A percentile compares a stretch with the other conserved stretches of the same genome.
These are phyloP conservation scores for Inga oerstediana DNA, from an alignment of 306 rosid species.

Conservation along the genomic window DNA sequence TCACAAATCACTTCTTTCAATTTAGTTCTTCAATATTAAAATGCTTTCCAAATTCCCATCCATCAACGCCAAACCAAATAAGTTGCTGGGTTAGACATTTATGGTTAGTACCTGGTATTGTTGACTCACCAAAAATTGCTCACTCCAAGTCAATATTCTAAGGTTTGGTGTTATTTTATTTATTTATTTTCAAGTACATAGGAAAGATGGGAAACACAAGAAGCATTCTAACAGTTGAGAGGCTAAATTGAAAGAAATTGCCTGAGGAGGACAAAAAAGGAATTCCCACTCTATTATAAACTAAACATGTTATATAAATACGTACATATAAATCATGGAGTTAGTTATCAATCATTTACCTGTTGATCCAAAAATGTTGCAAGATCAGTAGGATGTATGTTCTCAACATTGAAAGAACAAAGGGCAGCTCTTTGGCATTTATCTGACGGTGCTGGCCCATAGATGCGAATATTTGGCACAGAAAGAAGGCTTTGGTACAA, in stretches of 20 bases:
- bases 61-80: neutral
- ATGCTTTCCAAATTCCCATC: too few relatives aligned
- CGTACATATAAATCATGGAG: neutral
- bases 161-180: neutral
- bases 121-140: neutral
- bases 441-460: slow-evolving; percentile 74
- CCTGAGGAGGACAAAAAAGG: neutral
- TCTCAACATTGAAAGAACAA: slow-evolving; percentile 84
- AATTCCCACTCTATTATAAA: neutral
- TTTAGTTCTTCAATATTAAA: neutral
- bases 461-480: slow-evolving; percentile 72
- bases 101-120: neutral
- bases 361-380: slow-evolving; percentile 94
- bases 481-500: slow-evolving; percentile 73
- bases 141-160: neutral
- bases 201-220: neutral
- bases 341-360: slow-evolving; percentile 46
- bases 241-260: neutral
- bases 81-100: neutral
- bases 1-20: neutral
- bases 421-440: slow-evolving; percentile 67
- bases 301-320: neutral
- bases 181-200: neutral
- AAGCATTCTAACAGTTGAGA: neutral
- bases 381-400: slow-evolving; percentile 89